A percentile compares a stretch with the other conserved stretches of the same genome.
Evolutionary conservation across 805 yeast species (phyloP).

Genomic region (Candida quercuum): DNA sequence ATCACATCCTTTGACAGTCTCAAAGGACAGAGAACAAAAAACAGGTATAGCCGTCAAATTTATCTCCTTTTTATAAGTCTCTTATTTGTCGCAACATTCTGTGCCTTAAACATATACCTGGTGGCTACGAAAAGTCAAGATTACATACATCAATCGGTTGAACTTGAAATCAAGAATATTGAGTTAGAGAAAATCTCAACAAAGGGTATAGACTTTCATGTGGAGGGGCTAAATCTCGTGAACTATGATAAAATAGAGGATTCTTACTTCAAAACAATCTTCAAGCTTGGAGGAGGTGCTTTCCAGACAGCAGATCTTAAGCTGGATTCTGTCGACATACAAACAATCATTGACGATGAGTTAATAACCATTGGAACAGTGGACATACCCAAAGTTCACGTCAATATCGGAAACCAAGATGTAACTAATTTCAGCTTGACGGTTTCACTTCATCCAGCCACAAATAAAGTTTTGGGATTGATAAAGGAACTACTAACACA

Average conservation of each 20-base stretch:
- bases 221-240: constrained; percentile 26
- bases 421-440: constrained; percentile 23
- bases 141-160: constrained; percentile 27
- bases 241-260: constrained; percentile 28
- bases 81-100: constrained; percentile 2
- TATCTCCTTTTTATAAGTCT: background rate
- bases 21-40: no score
- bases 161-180: constrained; percentile 26
- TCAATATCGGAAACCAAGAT: constrained; percentile 25
- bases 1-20: no score
- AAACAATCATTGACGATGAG: constrained; percentile 19
- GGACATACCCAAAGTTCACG: constrained; percentile 28
- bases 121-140: constrained; percentile 24
- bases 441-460: constrained; percentile 29
- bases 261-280: constrained; percentile 19
- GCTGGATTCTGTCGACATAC: constrained; percentile 26
- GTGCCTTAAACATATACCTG: constrained; percentile 1
- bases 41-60: no score
- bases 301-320: constrained; percentile 25
- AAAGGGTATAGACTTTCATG: constrained; percentile 27
- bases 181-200: constrained; percentile 26
- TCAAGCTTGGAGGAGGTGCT: constrained; percentile 29
- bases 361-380: constrained; percentile 27
- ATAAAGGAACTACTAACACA: constrained; percentile 26
- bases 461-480: constrained; percentile 27